Evolutionary conservation across 257 asterid species (phyloP).

Genomic region (Capsicum pubescens): DNA sequence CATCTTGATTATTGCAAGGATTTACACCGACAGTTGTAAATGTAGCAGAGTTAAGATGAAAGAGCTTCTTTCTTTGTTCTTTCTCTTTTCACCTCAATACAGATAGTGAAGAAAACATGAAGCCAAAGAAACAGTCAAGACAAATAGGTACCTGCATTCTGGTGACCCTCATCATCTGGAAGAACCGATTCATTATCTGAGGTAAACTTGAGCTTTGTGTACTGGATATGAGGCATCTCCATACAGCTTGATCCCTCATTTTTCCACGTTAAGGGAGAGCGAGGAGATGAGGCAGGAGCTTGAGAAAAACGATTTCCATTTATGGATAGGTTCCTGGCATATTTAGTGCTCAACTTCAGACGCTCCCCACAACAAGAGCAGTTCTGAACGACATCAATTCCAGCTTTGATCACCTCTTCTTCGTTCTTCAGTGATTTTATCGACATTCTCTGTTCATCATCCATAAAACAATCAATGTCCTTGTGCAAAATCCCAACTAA

Average conservation of each 20-base stretch:
- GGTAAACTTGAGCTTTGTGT: conserved; percentile 59
- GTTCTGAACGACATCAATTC: conserved; percentile 34
- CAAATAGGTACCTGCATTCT: conserved; percentile 43
- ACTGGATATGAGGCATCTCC: conserved; percentile 59
- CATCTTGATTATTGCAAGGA: not conserved
- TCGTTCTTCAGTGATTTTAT: conserved; percentile 49
- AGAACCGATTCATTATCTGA: conserved; percentile 56
- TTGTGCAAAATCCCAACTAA: conserved; percentile 71
- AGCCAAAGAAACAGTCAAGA: not conserved
- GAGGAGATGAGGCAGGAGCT: conserved; percentile 67
- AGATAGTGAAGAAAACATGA: not conserved
- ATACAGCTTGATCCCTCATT: conserved; percentile 48
- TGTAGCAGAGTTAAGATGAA: not conserved
- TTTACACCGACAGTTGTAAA: not conserved
- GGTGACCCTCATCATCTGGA: conserved; percentile 57
- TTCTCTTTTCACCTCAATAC: conserved; percentile 13
- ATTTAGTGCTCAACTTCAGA: conserved; percentile 52
- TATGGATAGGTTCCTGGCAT: conserved; percentile 52
- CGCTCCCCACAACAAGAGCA: conserved; percentile 91
- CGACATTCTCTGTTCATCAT: conserved; percentile 41
- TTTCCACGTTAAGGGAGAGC: conserved; percentile 50
- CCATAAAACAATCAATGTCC: conserved; percentile 53
- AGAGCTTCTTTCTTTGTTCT: not conserved
- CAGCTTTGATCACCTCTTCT: conserved; percentile 40
- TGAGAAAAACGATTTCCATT: conserved; percentile 27